Evolutionary conservation across 495 filamentous ascomycete genomes (phyloP), one percentile per base, ranked within the genome.

Genomic region (Daldinia decipiens): DNA sequence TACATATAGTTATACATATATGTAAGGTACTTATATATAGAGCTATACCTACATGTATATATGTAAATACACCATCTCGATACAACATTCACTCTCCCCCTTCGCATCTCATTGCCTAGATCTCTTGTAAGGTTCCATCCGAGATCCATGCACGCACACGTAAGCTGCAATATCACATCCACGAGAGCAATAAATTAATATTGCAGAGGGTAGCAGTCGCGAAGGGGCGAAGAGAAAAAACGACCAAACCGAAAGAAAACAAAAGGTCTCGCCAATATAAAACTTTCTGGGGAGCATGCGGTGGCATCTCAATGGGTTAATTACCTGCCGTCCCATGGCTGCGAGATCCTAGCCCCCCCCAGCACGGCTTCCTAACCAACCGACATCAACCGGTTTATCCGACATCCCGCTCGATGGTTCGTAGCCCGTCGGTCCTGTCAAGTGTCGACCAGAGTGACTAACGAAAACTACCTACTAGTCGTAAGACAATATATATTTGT

Each of bases 341-440:
- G 65, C 43, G 0, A 67, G 53, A 60, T 59, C 53, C 19, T 21
- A 62, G 17, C 27, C 43, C 54, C 24, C 26, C 26, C 26, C 26
- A 59, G 56, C 26, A 40, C 38, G 13, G 53, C 38, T 43, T 39
- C 19, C 40, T 55, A 19, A 53, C 64, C 53, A 58, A 43, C 62
- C 59, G 58, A 73, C 12, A 70, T 73, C 71, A 74, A 65, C 71
- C 71, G 67, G 57, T 74, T 74, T 74, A 74, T 27, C 71, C 71
- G 71, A 34, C 43, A 61, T 67, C 32, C 67, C 62, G 62, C 24
- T 67, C 27, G 38, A 74, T 72, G 55, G 40, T 43, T 31, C 45
- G 27, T 26, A 63, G 53, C 19, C 63, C 68, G 59, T 69, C 63
- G 63, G 63, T 39, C 59, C 45, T 59, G 69, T 64, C 36, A 50